phyloP scores from a whole-genome alignment of 1,284 basidiomycete genomes.

The Anthracocystis walkeri region DNA sequence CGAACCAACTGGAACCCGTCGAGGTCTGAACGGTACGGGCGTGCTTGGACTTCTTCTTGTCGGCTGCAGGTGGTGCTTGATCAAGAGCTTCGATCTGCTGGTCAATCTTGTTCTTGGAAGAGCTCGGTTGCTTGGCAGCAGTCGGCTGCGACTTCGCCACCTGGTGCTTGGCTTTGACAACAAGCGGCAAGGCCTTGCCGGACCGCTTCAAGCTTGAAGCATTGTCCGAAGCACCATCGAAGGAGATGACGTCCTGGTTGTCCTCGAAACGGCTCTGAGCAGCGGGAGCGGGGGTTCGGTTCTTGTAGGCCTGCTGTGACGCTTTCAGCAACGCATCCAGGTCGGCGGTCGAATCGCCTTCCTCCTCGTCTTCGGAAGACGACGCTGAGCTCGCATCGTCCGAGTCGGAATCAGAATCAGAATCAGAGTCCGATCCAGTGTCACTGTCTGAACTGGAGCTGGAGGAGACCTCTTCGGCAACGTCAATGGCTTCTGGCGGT shows the following conservation, averaged over 20 bases:
- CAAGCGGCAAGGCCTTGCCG: conserved; percentile 36
- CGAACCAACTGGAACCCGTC: conserved; percentile 87
- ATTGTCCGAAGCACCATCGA: conserved; percentile 19
- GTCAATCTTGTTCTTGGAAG: conserved; percentile 35
- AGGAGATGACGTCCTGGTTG: conserved; percentile 51
- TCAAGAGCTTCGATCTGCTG: conserved; percentile 46
- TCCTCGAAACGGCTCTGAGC: conserved; percentile 35
- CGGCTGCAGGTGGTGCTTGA: conserved; percentile 18
- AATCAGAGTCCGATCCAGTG: conserved; percentile 6
- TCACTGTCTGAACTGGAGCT: conserved; percentile 25
- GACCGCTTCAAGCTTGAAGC: conserved; percentile 16
- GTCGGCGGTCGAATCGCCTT: conserved; percentile 16
- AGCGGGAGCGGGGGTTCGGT: conserved; percentile 10
- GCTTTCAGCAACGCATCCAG: conserved; percentile 47
- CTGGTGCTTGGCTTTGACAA: conserved; percentile 45
- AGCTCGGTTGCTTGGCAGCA: conserved; percentile 3
- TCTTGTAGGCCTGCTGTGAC: conserved; percentile 47
- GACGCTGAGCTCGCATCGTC: conserved; percentile 36
- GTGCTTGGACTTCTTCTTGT: conserved; percentile 41
- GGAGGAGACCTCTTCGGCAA: neutral
- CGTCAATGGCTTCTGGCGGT: neutral
- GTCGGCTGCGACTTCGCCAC: conserved; percentile 22
- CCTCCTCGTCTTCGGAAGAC: conserved; percentile 28
- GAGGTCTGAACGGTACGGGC: conserved; percentile 66
- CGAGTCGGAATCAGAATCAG: conserved; percentile 18